Conservation (phyloP, 2,329 filamentous ascomycete species). For the Venturia oleaginea region DNA sequence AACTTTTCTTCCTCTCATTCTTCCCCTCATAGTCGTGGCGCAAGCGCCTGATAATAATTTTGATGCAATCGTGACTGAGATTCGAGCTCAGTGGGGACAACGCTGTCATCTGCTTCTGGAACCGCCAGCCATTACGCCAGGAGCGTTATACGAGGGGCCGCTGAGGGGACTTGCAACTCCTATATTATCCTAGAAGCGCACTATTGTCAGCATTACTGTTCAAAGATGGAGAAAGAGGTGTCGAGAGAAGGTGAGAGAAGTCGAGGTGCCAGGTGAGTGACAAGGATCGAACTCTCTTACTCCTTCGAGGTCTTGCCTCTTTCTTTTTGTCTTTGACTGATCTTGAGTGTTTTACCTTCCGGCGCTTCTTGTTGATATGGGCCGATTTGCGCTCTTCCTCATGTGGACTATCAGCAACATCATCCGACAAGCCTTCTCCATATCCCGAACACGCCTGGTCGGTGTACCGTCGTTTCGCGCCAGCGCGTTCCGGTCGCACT, state of each 20-base stretch:
- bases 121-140: constrained; percentile 6
- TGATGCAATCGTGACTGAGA: not conserved
- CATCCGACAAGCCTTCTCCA: constrained; percentile 60
- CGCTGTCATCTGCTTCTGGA: not conserved
- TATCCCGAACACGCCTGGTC: constrained; percentile 69
- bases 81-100: not conserved
- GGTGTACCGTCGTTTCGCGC: constrained; percentile 68
- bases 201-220: constrained; percentile 4
- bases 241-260: not conserved
- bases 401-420: constrained; percentile 36
- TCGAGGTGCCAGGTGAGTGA: not conserved
- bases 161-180: not conserved
- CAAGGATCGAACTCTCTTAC: constrained; percentile 1
- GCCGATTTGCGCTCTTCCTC: constrained; percentile 28
- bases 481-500: constrained; percentile 52
- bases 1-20: constrained; percentile 9
- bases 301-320: not conserved
- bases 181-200: not conserved
- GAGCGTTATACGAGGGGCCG: constrained; percentile 1
- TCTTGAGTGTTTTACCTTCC: constrained; percentile 36
- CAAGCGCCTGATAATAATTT: not conserved
- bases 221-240: not conserved
- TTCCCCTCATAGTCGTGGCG: not conserved
- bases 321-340: not conserved
- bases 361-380: constrained; percentile 40